Evolutionary conservation across 1,284 basidiomycete species (phyloP), one percentile per base, ranked within the genome.

Genomic region (Agaricales sp.): DNA sequence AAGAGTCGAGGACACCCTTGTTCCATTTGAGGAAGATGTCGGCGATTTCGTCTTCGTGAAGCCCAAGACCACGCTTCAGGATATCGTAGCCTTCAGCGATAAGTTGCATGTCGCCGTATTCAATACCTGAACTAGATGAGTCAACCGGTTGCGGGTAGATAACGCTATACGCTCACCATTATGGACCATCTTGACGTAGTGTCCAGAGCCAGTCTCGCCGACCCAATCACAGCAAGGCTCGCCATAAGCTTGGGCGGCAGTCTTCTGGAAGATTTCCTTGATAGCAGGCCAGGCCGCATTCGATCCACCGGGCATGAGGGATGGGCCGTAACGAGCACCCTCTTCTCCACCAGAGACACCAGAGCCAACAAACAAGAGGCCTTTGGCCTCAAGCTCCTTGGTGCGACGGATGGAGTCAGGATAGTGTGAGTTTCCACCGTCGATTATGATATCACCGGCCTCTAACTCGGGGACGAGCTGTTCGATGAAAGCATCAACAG

Each of bases 161-260:
- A n/a, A n/a, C n/a, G n/a, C 48, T 39, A 49, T 22, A 57, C 50
- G 61, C 63, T 67, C 70, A 83, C 91, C 93, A 62, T 97, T 97
- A 80, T 97, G 96, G 55, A 99, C 96, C 95, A 98, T 94, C 80
- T 96, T 97, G 66, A 94, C 89, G 66, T 93, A 95, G 77, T 94
- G 92, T 45, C 92, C 91, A 43, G 93, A 78, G 59, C 95, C 96
- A 55, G 82, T 87, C 68, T 92, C 87, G 50, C 96, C 96, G 64
- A 99, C 94, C 96, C 96, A 99, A 75, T 99, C 96, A 68, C 95
- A 98, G 79, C 96, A 99, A 47, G 96, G 93, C 66, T 94, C 91
- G 57, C 92, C 92, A 52, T 93, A 79, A 56, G 89, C 92, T 68
- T 99, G 92, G 53, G 96, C 96, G 57, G 96, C 83, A 48, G 92